Base-by-base conservation (phyloP, 2,329 filamentous ascomycete species). In the Uncinocarpus reesii region DNA sequence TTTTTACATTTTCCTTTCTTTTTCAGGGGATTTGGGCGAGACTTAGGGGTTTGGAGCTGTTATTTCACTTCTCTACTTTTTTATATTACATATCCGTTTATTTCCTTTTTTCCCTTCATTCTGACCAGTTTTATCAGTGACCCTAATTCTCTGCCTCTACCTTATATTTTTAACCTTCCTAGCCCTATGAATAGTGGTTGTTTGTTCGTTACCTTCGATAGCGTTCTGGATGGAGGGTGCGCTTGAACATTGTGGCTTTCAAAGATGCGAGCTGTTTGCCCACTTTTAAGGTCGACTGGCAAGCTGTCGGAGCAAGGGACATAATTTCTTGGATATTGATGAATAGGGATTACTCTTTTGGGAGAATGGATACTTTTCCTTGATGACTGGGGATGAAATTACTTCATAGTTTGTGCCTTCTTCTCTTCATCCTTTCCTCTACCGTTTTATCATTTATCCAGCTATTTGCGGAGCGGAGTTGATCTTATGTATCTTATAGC, bases 361-460 rank as follows among this genome's bases (percentile, higher is more conserved):
- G 20, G 29, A 32, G 36, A 32, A 34, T 23, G 28, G 35, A 32
- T n/a, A n/a, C 16, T 29, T 47, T 40, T 34, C 24, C 34, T 41
- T 48, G 20, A 47, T 34, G 44, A 47, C 35, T 11, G 34, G 44
- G 44, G 35, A 47, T 47, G 44, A 47, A 40, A 38, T 24, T 38
- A 28, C 7, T 43, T 37, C 37, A 36, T 42, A 28, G 16, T 20
- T 29, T 48, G 46, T 42, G 29, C 29, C 23, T 28, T 37, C 35
- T 47, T 34, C 10, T 49, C 4, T 28, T n/a, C n/a, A n/a, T n/a
- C n/a, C n/a, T 29, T 37, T 42, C 15, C 26, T 41, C 28, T 23
- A 7, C 15, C 24, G 34, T 32, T 26, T 32, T 38, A 11, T 37
- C 32, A 21, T 42, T 36, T 42, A 11, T 21, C 35, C 34, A 23